These are phyloP conservation scores for Maudiozyma serrabonitensis DNA, from an alignment of 805 yeast genomes.

Conservation along the genomic window DNA sequence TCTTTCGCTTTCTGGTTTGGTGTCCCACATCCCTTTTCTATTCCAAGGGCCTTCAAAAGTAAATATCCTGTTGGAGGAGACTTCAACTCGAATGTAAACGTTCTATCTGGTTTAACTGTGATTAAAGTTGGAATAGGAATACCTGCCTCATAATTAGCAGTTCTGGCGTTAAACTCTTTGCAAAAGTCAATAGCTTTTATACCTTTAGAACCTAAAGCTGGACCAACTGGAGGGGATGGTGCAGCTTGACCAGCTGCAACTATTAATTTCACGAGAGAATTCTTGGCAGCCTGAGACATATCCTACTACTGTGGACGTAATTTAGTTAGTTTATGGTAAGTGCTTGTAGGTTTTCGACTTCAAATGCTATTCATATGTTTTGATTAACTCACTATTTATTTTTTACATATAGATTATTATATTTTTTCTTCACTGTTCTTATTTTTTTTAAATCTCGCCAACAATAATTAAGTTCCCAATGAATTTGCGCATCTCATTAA, in stretches of 20 bases:
- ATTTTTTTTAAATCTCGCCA: too few relatives aligned
- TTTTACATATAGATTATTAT: too few relatives aligned
- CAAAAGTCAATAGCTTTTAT: slow-evolving; percentile 97
- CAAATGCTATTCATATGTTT: too few relatives aligned
- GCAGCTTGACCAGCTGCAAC: slow-evolving; percentile 98
- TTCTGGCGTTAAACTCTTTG: slow-evolving; percentile 95
- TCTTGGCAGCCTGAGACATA: slow-evolving; percentile 38
- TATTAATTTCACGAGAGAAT: slow-evolving; percentile 70
- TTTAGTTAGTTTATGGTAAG: too few relatives aligned
- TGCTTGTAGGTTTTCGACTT: too few relatives aligned
- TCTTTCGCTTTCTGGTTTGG: slow-evolving; percentile 20
- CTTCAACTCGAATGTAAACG: slow-evolving; percentile 77
- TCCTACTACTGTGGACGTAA: too few relatives aligned
- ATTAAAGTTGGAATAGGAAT: slow-evolving; percentile 82
- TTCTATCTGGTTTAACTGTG: slow-evolving; percentile 84
- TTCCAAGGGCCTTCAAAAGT: slow-evolving; percentile 59
- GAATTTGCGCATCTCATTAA: too few relatives aligned
- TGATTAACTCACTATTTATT: too few relatives aligned
- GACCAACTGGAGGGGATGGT: slow-evolving; percentile 98
- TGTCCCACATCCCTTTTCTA: slow-evolving; percentile 71
- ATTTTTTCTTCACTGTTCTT: too few relatives aligned
- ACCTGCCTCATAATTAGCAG: slow-evolving; percentile 79
- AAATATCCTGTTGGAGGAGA: slow-evolving; percentile 90
- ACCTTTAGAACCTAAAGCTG: slow-evolving; percentile 97
- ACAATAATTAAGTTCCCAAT: too few relatives aligned